These are phyloP conservation scores for Musa acuminata DNA, from an alignment of 176 grass and related monocot species.

Conservation along the genomic window DNA sequence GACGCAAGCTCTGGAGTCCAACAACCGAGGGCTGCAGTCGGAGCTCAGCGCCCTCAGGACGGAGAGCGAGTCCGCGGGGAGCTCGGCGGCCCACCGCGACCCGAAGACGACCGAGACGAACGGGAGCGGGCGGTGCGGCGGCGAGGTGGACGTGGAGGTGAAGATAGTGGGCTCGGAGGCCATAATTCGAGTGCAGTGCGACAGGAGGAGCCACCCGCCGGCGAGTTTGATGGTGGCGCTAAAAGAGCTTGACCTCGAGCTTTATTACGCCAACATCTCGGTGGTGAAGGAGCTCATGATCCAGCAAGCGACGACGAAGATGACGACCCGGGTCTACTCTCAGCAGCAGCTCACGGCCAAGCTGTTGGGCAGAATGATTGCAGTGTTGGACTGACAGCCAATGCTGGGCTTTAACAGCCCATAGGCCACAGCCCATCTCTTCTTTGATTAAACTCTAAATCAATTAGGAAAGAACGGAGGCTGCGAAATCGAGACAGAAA, in stretches of 20 bases:
- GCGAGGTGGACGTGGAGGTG: neutral
- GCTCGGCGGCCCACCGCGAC: neutral
- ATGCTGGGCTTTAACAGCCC: too few species aligned
- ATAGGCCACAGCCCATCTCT: too few species aligned
- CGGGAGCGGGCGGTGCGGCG: neutral
- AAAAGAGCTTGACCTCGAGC: neutral
- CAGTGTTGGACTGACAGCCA: too few species aligned
- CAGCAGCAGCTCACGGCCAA: conserved; percentile 1
- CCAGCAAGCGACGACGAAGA: conserved; percentile 5
- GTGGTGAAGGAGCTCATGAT: conserved; percentile 16
- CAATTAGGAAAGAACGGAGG: too few species aligned
- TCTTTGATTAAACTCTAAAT: too few species aligned
- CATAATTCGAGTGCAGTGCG: conserved; percentile 3
- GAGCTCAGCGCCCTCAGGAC: neutral
- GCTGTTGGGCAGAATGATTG: neutral
- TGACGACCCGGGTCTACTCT: neutral
- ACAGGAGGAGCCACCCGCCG: neutral
- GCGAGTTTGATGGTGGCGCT: conserved; percentile 10
- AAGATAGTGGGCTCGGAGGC: conserved; percentile 8
- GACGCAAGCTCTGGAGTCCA: neutral
- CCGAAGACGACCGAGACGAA: too few species aligned
- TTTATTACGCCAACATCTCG: conserved; percentile 1
- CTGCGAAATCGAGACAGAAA: too few species aligned
- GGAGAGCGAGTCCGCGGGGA: neutral
- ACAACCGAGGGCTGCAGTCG: neutral